These are phyloP conservation scores for Musa troglodytarum DNA, from an alignment of 176 grass and related monocot species.

Conservation along the genomic window DNA sequence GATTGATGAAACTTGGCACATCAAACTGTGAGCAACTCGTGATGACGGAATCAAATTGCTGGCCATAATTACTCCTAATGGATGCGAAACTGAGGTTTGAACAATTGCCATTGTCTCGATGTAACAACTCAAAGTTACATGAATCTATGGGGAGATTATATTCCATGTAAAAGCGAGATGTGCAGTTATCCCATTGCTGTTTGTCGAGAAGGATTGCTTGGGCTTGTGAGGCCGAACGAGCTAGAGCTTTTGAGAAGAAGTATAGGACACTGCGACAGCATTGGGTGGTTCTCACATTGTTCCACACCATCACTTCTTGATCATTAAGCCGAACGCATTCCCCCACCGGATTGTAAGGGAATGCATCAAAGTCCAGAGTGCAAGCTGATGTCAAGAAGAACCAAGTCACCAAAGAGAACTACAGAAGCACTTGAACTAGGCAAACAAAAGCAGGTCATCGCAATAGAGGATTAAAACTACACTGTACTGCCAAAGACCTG, in stretches of 20 bases:
- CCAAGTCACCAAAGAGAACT: background rate
- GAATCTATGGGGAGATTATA: background rate
- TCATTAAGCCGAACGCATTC: background rate
- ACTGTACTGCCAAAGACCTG: no score
- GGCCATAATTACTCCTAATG: background rate
- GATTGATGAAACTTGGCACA: background rate
- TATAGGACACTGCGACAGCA: background rate
- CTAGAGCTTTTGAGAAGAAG: background rate
- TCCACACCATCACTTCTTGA: background rate
- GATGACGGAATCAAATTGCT: background rate
- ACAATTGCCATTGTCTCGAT: background rate
- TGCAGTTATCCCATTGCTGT: background rate
- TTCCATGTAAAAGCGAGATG: background rate
- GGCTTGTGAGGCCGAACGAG: background rate
- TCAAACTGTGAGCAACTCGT: background rate
- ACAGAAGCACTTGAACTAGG: no score
- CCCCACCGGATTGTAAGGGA: background rate
- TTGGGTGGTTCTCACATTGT: background rate
- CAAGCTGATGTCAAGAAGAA: background rate
- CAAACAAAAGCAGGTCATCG: no score
- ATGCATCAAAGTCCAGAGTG: background rate
- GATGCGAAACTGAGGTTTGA: background rate
- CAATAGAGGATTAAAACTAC: no score
- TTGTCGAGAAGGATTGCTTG: background rate
- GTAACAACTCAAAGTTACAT: background rate